phyloP scores from a whole-genome alignment of 2,329 filamentous ascomycete genomes.

The Myrmaecium sp. region DNA sequence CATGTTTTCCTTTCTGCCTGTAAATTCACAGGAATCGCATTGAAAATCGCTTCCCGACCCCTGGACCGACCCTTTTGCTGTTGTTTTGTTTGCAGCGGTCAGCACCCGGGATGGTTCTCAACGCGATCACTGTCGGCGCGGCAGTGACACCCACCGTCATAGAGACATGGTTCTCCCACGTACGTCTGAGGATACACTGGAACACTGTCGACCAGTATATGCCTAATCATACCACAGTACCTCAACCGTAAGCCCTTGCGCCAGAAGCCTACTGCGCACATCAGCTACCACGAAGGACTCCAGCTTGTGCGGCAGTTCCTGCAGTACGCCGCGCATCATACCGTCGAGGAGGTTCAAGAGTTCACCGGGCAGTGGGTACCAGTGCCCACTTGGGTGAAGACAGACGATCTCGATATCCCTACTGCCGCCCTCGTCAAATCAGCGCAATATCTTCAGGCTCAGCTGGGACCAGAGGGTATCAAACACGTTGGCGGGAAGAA shows the following conservation, averaged over 20 bases:
- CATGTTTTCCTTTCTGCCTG: not conserved
- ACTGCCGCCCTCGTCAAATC: slow-evolving; percentile 42
- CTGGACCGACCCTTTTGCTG: too few relatives aligned
- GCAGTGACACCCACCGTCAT: slow-evolving; percentile 80
- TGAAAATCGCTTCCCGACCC: too few relatives aligned
- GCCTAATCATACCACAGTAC: slow-evolving; percentile 38
- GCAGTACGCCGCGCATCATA: slow-evolving; percentile 68
- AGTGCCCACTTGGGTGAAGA: slow-evolving; percentile 71
- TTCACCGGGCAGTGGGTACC: slow-evolving; percentile 91
- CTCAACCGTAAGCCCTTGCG: slow-evolving; percentile 59
- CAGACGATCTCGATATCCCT: slow-evolving; percentile 51
- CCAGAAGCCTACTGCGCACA: slow-evolving; percentile 71
- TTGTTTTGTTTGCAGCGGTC: too few relatives aligned
- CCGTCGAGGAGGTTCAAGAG: slow-evolving; percentile 79
- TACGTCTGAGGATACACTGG: slow-evolving; percentile 27
- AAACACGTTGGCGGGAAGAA: slow-evolving; percentile 67
- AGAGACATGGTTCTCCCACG: slow-evolving; percentile 73
- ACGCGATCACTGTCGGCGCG: slow-evolving; percentile 64
- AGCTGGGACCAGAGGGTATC: slow-evolving; percentile 62
- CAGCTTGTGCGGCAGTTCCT: slow-evolving; percentile 78
- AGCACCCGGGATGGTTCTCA: slow-evolving; percentile 46
- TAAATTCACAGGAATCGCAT: too few relatives aligned
- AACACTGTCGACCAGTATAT: not conserved
- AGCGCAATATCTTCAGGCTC: slow-evolving; percentile 48
- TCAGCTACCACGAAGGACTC: slow-evolving; percentile 88